phyloP scores from a whole-genome alignment of 129 eudicot species.

The Sambucus nigra region DNA sequence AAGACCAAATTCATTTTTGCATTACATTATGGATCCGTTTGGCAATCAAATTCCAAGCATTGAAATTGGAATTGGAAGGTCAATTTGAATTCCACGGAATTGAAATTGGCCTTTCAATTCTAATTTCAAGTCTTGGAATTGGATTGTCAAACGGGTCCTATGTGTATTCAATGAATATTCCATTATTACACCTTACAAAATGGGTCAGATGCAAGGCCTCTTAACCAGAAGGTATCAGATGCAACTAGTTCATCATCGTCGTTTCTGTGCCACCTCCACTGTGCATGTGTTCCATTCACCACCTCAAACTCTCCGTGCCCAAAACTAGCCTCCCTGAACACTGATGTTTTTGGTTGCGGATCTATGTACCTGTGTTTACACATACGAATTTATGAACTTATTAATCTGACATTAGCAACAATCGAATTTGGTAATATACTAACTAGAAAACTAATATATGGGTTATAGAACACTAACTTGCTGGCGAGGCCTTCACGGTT shows the following conservation, averaged over 20 bases:
- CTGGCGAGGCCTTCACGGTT: slow-evolving; percentile 71
- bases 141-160: no score
- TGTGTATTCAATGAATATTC: background rate
- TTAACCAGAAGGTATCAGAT: slow-evolving; percentile 49
- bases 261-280: slow-evolving; percentile 74
- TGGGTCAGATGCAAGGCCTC: slow-evolving; percentile 30
- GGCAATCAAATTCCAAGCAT: no score
- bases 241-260: slow-evolving; percentile 33
- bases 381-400: no score
- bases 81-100: no score
- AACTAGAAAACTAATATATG: no score
- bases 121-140: no score
- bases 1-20: no score
- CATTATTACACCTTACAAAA: slow-evolving; percentile 21
- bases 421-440: no score
- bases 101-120: no score
- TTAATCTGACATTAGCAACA: background rate
- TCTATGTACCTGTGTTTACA: slow-evolving; percentile 33
- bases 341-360: slow-evolving; percentile 48
- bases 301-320: slow-evolving; percentile 60
- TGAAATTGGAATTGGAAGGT: no score
- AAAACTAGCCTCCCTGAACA: slow-evolving; percentile 78
- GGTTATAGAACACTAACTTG: slow-evolving; percentile 21
- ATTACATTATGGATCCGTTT: no score
- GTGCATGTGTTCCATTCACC: slow-evolving; percentile 59